Evolutionary conservation across 805 yeast species (phyloP).

Genomic region (Teunomyces lycoperdinae): DNA sequence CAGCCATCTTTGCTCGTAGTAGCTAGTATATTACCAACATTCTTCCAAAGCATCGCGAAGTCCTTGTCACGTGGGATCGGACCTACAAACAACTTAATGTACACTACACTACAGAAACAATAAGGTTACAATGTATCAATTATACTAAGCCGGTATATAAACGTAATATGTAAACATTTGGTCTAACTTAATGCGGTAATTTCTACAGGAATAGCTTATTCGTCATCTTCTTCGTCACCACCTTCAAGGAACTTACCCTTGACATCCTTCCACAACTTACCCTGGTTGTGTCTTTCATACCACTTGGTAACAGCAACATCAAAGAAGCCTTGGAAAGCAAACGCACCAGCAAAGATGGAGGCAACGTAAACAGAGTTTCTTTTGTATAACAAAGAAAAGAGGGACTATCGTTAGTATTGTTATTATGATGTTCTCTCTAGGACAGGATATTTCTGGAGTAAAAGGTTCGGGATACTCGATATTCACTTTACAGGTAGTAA

Average conservation of each 20-base stretch:
- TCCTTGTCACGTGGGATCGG: background rate
- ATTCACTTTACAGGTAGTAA: background rate
- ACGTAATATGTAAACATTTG: background rate
- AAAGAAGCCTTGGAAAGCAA: conserved; percentile 77
- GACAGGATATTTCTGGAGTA: background rate
- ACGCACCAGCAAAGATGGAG: conserved; percentile 78
- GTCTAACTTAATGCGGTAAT: conserved; percentile 1
- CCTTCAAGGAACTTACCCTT: conserved; percentile 56
- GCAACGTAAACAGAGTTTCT: conserved; percentile 90
- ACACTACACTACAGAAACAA: background rate
- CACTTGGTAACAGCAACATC: conserved; percentile 64
- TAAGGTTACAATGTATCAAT: background rate
- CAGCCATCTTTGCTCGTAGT: conserved; percentile 25
- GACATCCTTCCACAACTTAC: conserved; percentile 83
- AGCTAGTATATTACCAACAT: background rate
- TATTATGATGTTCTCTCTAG: background rate
- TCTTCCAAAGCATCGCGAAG: background rate
- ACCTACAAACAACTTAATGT: background rate
- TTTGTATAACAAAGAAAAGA: conserved; percentile 42
- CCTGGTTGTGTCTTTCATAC: conserved; percentile 78
- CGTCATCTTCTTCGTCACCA: conserved; percentile 56
- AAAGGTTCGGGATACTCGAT: background rate
- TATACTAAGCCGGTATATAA: background rate
- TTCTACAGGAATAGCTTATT: conserved; percentile 5
- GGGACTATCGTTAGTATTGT: conserved; percentile 24